Conservation (phyloP, 495 filamentous ascomycete species). For the Penicillium crystallinum region DNA sequence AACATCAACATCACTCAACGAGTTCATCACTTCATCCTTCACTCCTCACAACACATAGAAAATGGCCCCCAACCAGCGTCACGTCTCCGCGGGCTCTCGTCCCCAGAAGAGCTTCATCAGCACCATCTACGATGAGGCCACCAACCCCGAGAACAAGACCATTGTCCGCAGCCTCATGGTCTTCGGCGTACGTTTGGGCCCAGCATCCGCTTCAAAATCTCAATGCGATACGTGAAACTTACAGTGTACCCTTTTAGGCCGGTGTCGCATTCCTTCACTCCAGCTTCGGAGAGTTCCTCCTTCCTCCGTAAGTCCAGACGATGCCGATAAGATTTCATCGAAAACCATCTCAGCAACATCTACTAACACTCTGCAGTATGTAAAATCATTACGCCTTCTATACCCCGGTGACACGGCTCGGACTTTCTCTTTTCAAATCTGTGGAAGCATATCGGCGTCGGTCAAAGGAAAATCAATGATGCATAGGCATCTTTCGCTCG, state of each 20-base stretch:
- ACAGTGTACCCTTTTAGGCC: conserved; percentile 41
- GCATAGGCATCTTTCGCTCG: conserved; percentile 12
- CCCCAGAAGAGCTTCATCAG: conserved; percentile 47
- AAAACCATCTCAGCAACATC: neutral
- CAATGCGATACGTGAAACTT: conserved; percentile 11
- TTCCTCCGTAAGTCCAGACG: conserved; percentile 58
- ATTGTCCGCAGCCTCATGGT: conserved; percentile 67
- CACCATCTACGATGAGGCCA: conserved; percentile 57
- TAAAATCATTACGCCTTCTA: conserved; percentile 14
- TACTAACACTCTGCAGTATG: conserved; percentile 18
- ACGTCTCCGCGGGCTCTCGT: conserved; percentile 30
- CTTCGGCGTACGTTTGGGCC: conserved; percentile 58
- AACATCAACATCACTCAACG: conserved; percentile 8
- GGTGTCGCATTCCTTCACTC: conserved; percentile 70
- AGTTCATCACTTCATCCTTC: neutral
- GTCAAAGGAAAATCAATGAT: conserved; percentile 11
- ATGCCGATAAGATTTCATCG: neutral
- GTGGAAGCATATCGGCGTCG: conserved; percentile 24
- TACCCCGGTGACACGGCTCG: conserved; percentile 8
- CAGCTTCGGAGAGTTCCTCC: conserved; percentile 67
- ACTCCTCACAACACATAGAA: conserved; percentile 10
- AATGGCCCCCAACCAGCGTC: conserved; percentile 43
- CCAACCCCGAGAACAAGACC: conserved; percentile 66
- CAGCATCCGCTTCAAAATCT: neutral
- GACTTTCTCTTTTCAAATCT: conserved; percentile 7